These are phyloP conservation scores for Oropetium thomaeum DNA, from an alignment of 176 grass and related monocot genomes.

Conservation along the genomic window DNA sequence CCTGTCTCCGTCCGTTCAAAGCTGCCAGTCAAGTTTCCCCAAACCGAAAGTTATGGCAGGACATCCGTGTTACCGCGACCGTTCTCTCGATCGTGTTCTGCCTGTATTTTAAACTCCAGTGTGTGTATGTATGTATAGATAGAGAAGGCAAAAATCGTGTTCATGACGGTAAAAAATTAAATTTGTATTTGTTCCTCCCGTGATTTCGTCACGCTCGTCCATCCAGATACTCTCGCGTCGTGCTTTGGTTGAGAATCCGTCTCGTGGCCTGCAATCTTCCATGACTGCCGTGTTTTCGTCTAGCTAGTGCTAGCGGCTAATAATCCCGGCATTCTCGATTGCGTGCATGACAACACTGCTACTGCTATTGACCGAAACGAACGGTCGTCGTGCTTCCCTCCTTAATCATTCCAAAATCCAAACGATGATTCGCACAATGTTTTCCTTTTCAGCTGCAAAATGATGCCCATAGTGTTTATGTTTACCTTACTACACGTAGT, in stretches of 20 bases:
- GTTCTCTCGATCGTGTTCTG: too few relatives aligned
- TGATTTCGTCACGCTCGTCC: not conserved
- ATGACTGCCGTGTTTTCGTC: not conserved
- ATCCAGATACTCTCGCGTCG: not conserved
- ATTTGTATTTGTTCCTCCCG: too few relatives aligned
- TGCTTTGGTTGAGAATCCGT: not conserved
- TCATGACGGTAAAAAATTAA: too few relatives aligned
- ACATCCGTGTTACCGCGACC: not conserved
- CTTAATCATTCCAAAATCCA: not conserved
- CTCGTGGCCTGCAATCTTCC: not conserved
- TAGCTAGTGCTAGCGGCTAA: too few relatives aligned
- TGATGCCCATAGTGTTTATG: too few relatives aligned
- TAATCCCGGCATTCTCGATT: not conserved
- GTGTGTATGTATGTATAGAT: too few relatives aligned
- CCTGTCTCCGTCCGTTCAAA: not conserved
- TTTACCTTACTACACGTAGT: too few relatives aligned
- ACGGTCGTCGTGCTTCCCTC: not conserved
- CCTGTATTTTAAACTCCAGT: too few relatives aligned
- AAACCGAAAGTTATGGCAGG: not conserved
- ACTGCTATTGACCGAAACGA: not conserved
- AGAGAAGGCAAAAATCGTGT: too few relatives aligned
- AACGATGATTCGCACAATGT: slow-evolving; percentile 24
- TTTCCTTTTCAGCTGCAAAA: slow-evolving; percentile 41
- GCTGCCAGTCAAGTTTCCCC: not conserved
- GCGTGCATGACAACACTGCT: not conserved